These are phyloP conservation scores for Rosa chinensis DNA, from an alignment of 306 rosid genomes.

Conservation along the genomic window DNA sequence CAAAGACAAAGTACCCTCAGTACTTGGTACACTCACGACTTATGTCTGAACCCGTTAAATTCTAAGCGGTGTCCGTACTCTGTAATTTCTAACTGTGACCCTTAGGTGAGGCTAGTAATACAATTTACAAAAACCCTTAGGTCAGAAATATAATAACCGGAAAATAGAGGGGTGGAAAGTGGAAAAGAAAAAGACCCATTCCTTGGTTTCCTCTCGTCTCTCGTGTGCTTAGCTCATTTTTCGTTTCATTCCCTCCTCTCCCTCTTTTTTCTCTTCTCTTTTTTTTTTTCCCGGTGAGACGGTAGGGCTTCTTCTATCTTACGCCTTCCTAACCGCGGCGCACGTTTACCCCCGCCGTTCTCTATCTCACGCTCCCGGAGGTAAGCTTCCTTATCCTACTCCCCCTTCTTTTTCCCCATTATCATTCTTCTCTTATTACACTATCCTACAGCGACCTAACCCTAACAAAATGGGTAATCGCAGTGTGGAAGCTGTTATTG, in stretches of 20 bases:
- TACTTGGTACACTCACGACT: no score
- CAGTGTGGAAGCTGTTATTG: neutral
- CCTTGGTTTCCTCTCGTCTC: constrained; percentile 29
- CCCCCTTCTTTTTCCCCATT: neutral
- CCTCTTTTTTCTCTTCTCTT: neutral
- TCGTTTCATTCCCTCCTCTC: constrained; percentile 18
- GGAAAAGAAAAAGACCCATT: constrained; percentile 18
- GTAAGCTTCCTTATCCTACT: constrained; percentile 24
- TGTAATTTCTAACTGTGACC: no score
- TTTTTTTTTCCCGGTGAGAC: constrained; percentile 23
- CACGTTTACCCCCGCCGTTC: constrained; percentile 36
- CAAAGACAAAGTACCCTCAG: no score
- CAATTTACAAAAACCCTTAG: neutral
- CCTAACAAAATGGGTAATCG: constrained; percentile 40
- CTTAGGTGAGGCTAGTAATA: neutral
- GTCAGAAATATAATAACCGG: neutral
- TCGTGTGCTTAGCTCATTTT: constrained; percentile 20
- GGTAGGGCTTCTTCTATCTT: constrained; percentile 47
- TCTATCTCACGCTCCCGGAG: constrained; percentile 37
- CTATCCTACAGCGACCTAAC: constrained; percentile 19
- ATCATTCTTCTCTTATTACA: neutral
- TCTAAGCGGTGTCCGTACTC: no score
- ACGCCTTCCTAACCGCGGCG: constrained; percentile 32
- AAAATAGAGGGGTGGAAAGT: constrained; percentile 26
- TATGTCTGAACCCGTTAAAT: no score